Conservation (phyloP, 805 yeast genomes). For the Barnettozyma wickerhamii region DNA sequence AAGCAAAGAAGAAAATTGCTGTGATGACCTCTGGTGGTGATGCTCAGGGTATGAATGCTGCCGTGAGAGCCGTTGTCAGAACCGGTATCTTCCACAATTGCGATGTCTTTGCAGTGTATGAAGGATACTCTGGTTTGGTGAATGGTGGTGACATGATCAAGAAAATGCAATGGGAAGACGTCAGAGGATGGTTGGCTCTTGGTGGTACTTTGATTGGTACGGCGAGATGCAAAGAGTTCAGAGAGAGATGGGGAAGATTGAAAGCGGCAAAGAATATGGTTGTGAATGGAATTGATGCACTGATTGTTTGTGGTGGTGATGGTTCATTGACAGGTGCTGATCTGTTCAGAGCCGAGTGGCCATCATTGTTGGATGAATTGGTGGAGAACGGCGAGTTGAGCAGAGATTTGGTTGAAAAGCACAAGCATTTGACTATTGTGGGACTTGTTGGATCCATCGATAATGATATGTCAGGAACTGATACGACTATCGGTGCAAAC, state of each 20-base stretch:
- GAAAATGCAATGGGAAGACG: slow-evolving; percentile 89
- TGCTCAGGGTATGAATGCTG: slow-evolving; percentile 98
- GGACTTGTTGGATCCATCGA: slow-evolving; percentile 97
- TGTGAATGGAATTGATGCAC: slow-evolving; percentile 84
- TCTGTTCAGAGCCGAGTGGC: slow-evolving; percentile 92
- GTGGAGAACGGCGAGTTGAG: slow-evolving; percentile 52
- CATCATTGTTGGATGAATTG: slow-evolving; percentile 74
- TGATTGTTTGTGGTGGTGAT: slow-evolving; percentile 97
- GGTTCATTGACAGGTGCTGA: slow-evolving; percentile 99
- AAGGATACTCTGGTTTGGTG: slow-evolving; percentile 93
- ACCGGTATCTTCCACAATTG: slow-evolving; percentile 85
- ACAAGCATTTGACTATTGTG: slow-evolving; percentile 75
- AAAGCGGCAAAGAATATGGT: slow-evolving; percentile 82
- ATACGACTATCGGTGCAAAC: slow-evolving; percentile 94
- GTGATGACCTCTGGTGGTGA: slow-evolving; percentile 99
- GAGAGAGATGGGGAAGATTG: slow-evolving; percentile 80
- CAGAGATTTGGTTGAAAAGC: slow-evolving; percentile 51
- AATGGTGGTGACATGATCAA: slow-evolving; percentile 76
- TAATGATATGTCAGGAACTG: slow-evolving; percentile 97
- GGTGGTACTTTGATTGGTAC: slow-evolving; percentile 98
- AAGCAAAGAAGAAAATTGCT: slow-evolving; percentile 55
- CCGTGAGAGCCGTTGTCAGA: slow-evolving; percentile 92
- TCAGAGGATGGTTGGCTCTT: slow-evolving; percentile 84
- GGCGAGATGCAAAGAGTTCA: slow-evolving; percentile 85
- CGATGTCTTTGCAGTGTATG: slow-evolving; percentile 86